Conservation (phyloP, 768 basidiomycete species). For the Psilocybe tampanensis region DNA sequence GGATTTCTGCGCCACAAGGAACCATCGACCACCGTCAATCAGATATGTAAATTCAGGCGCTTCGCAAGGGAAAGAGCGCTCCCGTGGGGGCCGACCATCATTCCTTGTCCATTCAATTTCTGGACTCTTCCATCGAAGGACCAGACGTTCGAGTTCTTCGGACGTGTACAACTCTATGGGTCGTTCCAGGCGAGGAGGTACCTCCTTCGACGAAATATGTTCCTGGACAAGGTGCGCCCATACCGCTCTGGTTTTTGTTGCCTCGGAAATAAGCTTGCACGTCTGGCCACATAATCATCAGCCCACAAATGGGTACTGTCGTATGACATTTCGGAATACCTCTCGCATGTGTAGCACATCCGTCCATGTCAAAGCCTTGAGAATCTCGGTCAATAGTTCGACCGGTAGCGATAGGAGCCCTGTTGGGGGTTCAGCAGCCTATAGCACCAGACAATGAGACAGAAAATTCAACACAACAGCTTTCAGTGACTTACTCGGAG, state of each 20-base stretch:
- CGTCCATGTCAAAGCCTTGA: constrained; percentile 2
- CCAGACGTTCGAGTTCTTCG: neutral
- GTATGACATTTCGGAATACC: neutral
- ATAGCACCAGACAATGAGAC: too few relatives aligned
- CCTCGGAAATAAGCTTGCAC: neutral
- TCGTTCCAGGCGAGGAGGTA: neutral
- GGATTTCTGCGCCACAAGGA: neutral
- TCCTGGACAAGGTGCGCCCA: neutral
- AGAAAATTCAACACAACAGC: too few relatives aligned
- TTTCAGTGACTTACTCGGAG: too few relatives aligned
- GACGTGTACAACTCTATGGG: neutral
- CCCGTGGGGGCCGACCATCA: neutral
- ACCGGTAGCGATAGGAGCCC: neutral
- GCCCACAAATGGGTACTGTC: neutral
- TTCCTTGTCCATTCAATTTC: neutral
- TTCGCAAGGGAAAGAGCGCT: neutral
- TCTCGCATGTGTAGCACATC: neutral
- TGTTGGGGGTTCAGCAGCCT: neutral
- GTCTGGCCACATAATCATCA: neutral
- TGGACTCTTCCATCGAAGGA: constrained; percentile 2
- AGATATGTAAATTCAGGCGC: neutral
- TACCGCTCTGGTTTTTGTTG: neutral
- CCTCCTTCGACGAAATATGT: neutral
- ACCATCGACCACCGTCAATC: constrained; percentile 6
- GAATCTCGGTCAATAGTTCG: constrained; percentile 1